Base-by-base conservation (phyloP, 257 asterid genomes). In the Ocimum tenuiflorum region DNA sequence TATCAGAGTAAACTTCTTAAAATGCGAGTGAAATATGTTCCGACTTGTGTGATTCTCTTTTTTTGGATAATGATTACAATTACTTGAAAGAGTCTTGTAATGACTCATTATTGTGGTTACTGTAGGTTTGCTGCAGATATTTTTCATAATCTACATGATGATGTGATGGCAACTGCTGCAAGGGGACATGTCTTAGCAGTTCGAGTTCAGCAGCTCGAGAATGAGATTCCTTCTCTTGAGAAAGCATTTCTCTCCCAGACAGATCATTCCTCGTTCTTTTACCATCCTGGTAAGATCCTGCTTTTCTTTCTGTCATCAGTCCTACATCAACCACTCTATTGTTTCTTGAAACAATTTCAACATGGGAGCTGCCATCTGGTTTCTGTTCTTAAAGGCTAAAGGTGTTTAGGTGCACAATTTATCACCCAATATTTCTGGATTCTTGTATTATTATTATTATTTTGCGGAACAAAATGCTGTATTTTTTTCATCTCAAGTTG, bases 101-200 rank as follows among this genome's bases (percentile, higher is more conserved):
- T 59, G 43, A 56, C 64, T 69, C 59, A 42, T 73, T 65, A 67
- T 77, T 82, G 82, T 79, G 67, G 75, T 69, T 71, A 17, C 72
- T 79, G 78, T 77, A 94, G 99, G 88, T 94, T 90, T 85, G 99
- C 99, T 23, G 95, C 99, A 3, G 95, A 86, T 79, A 79, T 90
- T 75, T 94, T 94, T 77, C 96, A 82, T 71, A 85, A 86, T 73
- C 82, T 94, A 45, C 96, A 94, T 63, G 99, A 94, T 62, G 92
- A 94, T 70, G 95, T 90, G 70, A 78, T 86, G 89, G 83, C 79
- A 60, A 94, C 99, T 73, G 91, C 99, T 72, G 80, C 96, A 54
- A 88, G 95, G 76, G 97, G 99, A 72, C 96, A 90, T 65, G 80
- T 75, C 71, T 71, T 94, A 75, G 81, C 76, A 77, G 70, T 56